phyloP scores from a whole-genome alignment of 345 rosid genomes.

The Microthlaspi erraticum region DNA sequence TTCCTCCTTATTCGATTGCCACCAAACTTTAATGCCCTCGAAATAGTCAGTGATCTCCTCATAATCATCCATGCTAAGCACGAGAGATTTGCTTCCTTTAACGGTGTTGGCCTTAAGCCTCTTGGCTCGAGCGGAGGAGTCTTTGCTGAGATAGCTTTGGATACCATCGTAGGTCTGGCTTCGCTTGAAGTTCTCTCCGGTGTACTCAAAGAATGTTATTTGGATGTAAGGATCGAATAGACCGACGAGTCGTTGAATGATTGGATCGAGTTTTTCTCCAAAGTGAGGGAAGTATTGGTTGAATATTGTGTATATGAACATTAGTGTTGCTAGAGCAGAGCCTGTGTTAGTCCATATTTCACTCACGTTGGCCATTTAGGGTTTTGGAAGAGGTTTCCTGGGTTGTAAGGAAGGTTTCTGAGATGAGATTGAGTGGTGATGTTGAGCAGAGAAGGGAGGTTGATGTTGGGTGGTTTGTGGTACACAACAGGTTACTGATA shows the following conservation, averaged over 20 bases:
- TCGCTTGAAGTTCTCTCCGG: constrained; percentile 41
- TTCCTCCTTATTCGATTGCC: constrained; percentile 43
- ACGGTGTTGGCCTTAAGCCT: constrained; percentile 53
- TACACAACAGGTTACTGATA: constrained; percentile 8
- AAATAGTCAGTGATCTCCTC: constrained; percentile 57
- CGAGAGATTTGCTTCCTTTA: constrained; percentile 49
- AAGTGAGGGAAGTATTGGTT: constrained; percentile 44
- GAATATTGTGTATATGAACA: constrained; percentile 46
- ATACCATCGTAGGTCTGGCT: constrained; percentile 49
- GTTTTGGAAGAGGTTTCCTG: background rate
- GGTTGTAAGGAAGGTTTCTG: background rate
- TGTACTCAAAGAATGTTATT: constrained; percentile 52
- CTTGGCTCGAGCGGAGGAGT: constrained; percentile 48
- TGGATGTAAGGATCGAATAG: constrained; percentile 50
- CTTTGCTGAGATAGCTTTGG: constrained; percentile 50
- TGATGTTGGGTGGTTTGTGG: constrained; percentile 1
- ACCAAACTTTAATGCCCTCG: constrained; percentile 49
- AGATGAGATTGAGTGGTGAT: background rate
- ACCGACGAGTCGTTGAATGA: constrained; percentile 15
- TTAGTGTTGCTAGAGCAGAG: constrained; percentile 37
- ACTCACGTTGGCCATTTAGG: constrained; percentile 24
- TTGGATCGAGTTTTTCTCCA: constrained; percentile 23
- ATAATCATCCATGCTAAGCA: constrained; percentile 51
- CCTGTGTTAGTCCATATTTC: constrained; percentile 41
- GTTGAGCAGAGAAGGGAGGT: background rate